Base-by-base conservation (phyloP, 2,329 filamentous ascomycete genomes). In the Aspergillaceae sp. region DNA sequence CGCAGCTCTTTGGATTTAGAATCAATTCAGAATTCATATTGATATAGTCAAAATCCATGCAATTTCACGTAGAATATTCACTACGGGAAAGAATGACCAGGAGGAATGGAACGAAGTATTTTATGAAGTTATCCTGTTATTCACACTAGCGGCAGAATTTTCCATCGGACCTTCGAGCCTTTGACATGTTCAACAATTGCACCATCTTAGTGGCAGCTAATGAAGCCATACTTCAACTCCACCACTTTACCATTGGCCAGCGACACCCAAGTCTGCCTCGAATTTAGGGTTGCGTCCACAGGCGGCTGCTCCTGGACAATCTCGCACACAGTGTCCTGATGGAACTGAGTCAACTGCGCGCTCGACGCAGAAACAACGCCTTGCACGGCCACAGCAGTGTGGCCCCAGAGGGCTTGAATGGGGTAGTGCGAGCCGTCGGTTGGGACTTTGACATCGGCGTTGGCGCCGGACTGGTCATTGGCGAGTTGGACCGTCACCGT, bases 281-380 rank as follows among this genome's bases (percentile, higher is more conserved):
- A 4, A 74, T 78, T 54, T 80, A 79, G 40, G 40, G 48, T 26
- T 48, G 44, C 9, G 6, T 42, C 29, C 3, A 42, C 29, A 8
- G 26, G 7, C 11, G 32, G 11, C 4, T 29, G 8, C 5, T n/a
- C 5, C 3, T 34, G n/a, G 8, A 27, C 19, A 28, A 42, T 42
- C n/a, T 32, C 34, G 42, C 58, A 60, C 36, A 47, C 47, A 7
- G 53, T 55, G 4, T 45, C 49, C 43, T 55, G 49, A 30, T 53
- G 43, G 45, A 53, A 57, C 11, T 40, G 36, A 7, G 46, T 52
- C 19, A 61, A 43, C 50, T 58, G 55, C n/a, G 54, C 56, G 42
- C 54, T 59, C 6, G 57, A 55, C 5, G 53, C 57, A 11, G 51
- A 51, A 10, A 61, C 53, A 7, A 44, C 43, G 27, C 58, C 57